Percentiles rank a stretch among this genome's conserved stretches.
Evolutionary conservation across 768 basidiomycete species (phyloP).

Genomic region (Kwoniella sp.): DNA sequence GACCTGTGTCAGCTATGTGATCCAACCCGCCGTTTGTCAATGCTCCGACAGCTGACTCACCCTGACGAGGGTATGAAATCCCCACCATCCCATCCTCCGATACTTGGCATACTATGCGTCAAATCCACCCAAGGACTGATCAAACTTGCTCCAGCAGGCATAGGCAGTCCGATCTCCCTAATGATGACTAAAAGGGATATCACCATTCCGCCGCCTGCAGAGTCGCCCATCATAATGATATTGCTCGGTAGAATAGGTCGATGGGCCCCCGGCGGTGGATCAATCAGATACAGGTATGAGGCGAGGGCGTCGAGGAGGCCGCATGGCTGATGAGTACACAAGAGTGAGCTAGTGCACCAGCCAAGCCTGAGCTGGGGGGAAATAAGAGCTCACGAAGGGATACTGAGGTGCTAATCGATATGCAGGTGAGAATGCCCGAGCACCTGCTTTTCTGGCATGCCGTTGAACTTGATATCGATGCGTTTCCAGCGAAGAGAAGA

Average conservation of each 20-base stretch:
- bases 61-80: slow-evolving; percentile 48
- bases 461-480: slow-evolving; percentile 57
- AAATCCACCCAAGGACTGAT: slow-evolving; percentile 54
- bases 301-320: slow-evolving; percentile 50
- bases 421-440: slow-evolving; percentile 53
- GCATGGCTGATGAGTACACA: slow-evolving; percentile 37
- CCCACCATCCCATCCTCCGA: slow-evolving; percentile 40
- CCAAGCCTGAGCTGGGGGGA: neutral
- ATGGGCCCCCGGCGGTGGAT: slow-evolving; percentile 49
- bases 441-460: slow-evolving; percentile 56
- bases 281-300: slow-evolving; percentile 51
- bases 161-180: slow-evolving; percentile 50
- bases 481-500: slow-evolving; percentile 57
- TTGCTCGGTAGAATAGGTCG: slow-evolving; percentile 44
- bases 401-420: slow-evolving; percentile 54
- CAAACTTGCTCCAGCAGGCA: slow-evolving; percentile 53
- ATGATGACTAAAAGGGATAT: slow-evolving; percentile 51
- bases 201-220: slow-evolving; percentile 51
- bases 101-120: slow-evolving; percentile 53
- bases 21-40: neutral
- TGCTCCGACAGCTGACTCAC: slow-evolving; percentile 21
- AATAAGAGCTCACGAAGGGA: slow-evolving; percentile 46
- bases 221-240: slow-evolving; percentile 54
- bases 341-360: no score
- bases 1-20: slow-evolving; percentile 6